Conservation (phyloP, 2,329 filamentous ascomycete genomes). For the Pyrenochaeta sp. region DNA sequence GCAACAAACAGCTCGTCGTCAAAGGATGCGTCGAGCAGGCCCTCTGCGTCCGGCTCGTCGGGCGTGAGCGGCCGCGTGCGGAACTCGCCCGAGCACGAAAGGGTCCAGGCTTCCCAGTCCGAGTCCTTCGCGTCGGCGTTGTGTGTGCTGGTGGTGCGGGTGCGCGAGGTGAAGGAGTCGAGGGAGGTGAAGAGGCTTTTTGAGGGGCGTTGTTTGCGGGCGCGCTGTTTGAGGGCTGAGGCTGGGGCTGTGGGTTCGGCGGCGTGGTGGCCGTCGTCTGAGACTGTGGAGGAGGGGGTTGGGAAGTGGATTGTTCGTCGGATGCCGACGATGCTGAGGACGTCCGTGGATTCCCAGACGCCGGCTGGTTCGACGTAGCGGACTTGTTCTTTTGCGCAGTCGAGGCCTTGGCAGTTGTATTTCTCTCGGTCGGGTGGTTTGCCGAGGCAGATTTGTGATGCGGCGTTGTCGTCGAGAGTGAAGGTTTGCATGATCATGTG, state of each 20-base stretch:
- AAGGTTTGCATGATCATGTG: constrained; percentile 72
- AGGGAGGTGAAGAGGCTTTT: constrained; percentile 11
- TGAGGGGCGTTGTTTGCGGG: constrained; percentile 21
- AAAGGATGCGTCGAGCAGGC: constrained; percentile 13
- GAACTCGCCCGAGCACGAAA: constrained; percentile 57
- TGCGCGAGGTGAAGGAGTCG: constrained; percentile 11
- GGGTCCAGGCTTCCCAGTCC: constrained; percentile 64
- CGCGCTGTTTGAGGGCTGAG: constrained; percentile 40
- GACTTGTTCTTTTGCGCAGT: constrained; percentile 57
- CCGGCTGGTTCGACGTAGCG: constrained; percentile 69
- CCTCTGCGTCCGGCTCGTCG: constrained; percentile 23
- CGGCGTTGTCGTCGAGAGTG: constrained; percentile 60
- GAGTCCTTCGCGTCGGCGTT: too few relatives aligned
- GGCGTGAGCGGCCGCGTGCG: constrained; percentile 48
- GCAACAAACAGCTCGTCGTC: constrained; percentile 68
- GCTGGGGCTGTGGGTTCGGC: constrained; percentile 19
- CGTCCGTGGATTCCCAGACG: constrained; percentile 67
- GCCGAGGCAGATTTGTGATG: constrained; percentile 64
- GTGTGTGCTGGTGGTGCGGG: constrained; percentile 6
- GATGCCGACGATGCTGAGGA: constrained; percentile 69
- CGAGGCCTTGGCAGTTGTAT: constrained; percentile 44
- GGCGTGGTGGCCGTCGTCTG: constrained; percentile 26
- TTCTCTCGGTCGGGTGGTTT: constrained; percentile 46
- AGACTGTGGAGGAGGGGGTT: constrained; percentile 37
- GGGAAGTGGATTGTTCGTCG: constrained; percentile 54